A percentile compares a stretch with the other conserved stretches of the same genome.
phyloP scores from a whole-genome alignment of 1,139 yeast genomes.

The Oligophagozyma castellii region DNA sequence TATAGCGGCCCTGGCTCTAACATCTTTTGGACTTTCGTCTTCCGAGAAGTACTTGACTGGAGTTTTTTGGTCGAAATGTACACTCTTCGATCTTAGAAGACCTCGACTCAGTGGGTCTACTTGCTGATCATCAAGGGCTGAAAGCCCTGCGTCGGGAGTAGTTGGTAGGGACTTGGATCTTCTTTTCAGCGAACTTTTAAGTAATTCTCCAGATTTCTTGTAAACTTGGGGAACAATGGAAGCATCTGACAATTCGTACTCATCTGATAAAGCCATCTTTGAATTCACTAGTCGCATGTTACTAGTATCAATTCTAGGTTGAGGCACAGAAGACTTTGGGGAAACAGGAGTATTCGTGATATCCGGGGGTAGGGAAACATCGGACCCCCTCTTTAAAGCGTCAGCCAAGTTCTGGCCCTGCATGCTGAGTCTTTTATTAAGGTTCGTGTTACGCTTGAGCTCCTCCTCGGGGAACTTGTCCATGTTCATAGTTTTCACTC shows the following conservation, averaged over 20 bases:
- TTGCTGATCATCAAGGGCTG: slow-evolving; percentile 2
- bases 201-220: slow-evolving; percentile 21
- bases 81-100: slow-evolving; percentile 19
- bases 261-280: neutral
- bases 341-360: neutral
- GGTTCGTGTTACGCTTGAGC: slow-evolving; percentile 15
- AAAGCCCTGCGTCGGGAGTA: slow-evolving; percentile 10
- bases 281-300: too few relatives aligned
- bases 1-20: slow-evolving; percentile 10
- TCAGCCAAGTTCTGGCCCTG: neutral
- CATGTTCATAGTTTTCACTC: slow-evolving; percentile 11
- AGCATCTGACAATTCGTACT: slow-evolving; percentile 1
- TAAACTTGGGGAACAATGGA: slow-evolving; percentile 11
- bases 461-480: slow-evolving; percentile 12
- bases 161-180: slow-evolving; percentile 23
- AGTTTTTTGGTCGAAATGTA: slow-evolving; percentile 22
- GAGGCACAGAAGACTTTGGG: neutral
- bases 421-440: slow-evolving; percentile 9
- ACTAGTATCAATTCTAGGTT: too few relatives aligned
- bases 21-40: slow-evolving; percentile 22
- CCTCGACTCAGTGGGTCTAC: slow-evolving; percentile 4
- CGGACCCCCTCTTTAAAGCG: neutral
- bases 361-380: neutral
- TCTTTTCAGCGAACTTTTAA: slow-evolving; percentile 16
- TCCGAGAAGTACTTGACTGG: slow-evolving; percentile 20